These are phyloP conservation scores for Mortierella sp. DNA, from an alignment of 371 early-diverging fungal species.

Conservation along the genomic window DNA sequence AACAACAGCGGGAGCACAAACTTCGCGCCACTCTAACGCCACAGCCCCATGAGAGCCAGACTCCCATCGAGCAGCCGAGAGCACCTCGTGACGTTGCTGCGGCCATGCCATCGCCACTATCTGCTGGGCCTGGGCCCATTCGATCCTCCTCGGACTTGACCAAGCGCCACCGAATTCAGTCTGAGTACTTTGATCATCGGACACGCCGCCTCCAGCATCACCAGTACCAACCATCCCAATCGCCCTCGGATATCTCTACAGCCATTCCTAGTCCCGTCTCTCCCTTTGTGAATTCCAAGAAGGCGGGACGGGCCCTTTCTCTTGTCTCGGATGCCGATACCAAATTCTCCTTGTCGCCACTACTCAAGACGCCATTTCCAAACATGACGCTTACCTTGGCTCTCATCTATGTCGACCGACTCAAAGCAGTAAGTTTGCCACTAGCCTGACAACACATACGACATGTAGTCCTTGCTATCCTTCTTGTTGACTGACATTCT, in stretches of 20 bases:
- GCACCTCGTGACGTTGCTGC: not conserved
- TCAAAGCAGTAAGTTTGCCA: conserved; percentile 60
- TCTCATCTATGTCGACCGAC: conserved; percentile 65
- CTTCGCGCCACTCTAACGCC: too few relatives aligned
- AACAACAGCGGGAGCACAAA: conserved; percentile 4
- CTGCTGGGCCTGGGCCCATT: conserved; percentile 45
- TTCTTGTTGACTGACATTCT: not conserved
- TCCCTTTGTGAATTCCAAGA: conserved; percentile 1
- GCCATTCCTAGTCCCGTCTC: conserved; percentile 32
- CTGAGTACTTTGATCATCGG: conserved; percentile 32
- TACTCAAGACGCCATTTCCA: conserved; percentile 53
- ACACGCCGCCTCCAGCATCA: conserved; percentile 28
- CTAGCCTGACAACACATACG: not conserved
- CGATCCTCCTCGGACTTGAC: conserved; percentile 19
- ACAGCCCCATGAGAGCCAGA: too few relatives aligned
- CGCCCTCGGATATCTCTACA: not conserved
- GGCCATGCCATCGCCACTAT: conserved; percentile 19
- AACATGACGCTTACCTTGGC: conserved; percentile 63
- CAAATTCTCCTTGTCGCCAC: conserved; percentile 8
- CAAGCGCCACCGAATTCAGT: conserved; percentile 23
- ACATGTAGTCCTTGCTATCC: conserved; percentile 1
- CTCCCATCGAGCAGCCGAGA: too few relatives aligned
- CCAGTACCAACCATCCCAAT: conserved; percentile 10
- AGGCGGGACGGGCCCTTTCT: not conserved
- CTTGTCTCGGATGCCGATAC: not conserved